Base-by-base conservation (phyloP, 2,329 filamentous ascomycete species). In the Monosporascus sp. region DNA sequence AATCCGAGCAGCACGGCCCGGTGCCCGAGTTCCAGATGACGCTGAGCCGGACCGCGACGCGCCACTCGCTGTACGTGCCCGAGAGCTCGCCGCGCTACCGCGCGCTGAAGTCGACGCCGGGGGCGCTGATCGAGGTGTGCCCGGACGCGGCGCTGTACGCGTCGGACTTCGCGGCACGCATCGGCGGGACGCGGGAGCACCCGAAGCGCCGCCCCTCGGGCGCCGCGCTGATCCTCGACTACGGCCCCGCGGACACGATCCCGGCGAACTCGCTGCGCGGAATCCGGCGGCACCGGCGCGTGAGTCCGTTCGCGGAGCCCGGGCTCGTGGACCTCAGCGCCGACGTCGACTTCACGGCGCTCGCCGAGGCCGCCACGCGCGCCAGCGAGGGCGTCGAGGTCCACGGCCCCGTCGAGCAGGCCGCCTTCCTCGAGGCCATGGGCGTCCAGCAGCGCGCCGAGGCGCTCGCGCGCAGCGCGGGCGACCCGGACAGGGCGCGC, bases 161-260 rank as follows among this genome's bases (percentile, higher is more conserved):
- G 1, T 77, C 85, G 45, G 89, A 96, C 66, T 90, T 99, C 67
- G 90, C 94, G 6, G 72, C 80, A 14, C 85, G 90, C 51, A 96
- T 99, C 63, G 93, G 93, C 50, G 90, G 90, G 49, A 76, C 81
- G 0, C 53, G 71, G 1, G 61, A 74, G 39, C 60, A 76, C 6
- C 73, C 77, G 1, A 92, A 90, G 65, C 60, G 75, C 0, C 68
- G 66, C 1, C 84, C 92, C 1, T 86, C 85, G 1, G 94, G 94
- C 48, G 94, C 92, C 8, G 94, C 93, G 1, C 78, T 99, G n/a
- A 90, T 99, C 61, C 83, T 99, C 46, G 94, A 99, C 74, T 99
- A 99, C 72, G 94, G 94, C 18, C 88, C 93, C 5, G 71, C 83
- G 3, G 78, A 84, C 62, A 88, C 76, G 0, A 85, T 99, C 48